A percentile compares a stretch with the other conserved stretches of the same genome.
Evolutionary conservation across 495 filamentous ascomycete genomes (phyloP).

Genomic region (Xylaria intraflava): DNA sequence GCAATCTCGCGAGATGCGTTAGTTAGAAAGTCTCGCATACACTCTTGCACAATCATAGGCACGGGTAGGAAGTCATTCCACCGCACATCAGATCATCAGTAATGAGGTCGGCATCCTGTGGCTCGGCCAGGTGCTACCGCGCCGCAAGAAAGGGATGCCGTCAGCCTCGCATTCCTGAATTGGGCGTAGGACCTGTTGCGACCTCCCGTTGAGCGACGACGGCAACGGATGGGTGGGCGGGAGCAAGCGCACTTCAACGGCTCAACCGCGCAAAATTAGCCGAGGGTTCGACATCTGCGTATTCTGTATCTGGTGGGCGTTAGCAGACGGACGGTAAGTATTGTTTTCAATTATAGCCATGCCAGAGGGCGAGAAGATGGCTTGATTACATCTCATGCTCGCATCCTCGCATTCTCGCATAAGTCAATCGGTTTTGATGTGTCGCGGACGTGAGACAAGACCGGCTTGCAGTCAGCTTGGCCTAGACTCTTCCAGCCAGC

Average conservation of each 20-base stretch:
- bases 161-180: conserved; percentile 1
- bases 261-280: too few relatives aligned
- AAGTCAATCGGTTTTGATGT: not conserved
- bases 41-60: not conserved
- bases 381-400: not conserved
- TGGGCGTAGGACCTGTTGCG: not conserved
- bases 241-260: not conserved
- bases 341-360: not conserved
- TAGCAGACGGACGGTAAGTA: not conserved
- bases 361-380: not conserved
- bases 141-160: not conserved
- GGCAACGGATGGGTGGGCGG: not conserved
- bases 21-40: not conserved
- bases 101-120: not conserved
- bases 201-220: not conserved
- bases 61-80: not conserved
- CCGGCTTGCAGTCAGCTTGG: not conserved
- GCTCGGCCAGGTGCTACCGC: not conserved
- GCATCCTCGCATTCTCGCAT: not conserved
- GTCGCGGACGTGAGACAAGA: not conserved
- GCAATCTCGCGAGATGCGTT: not conserved
- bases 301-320: not conserved
- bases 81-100: not conserved
- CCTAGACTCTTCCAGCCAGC: not conserved
- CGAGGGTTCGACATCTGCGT: not conserved